These are phyloP conservation scores for Schizochytrium sp. DNA, from an alignment of 108 stramenopile species.

Conservation along the genomic window DNA sequence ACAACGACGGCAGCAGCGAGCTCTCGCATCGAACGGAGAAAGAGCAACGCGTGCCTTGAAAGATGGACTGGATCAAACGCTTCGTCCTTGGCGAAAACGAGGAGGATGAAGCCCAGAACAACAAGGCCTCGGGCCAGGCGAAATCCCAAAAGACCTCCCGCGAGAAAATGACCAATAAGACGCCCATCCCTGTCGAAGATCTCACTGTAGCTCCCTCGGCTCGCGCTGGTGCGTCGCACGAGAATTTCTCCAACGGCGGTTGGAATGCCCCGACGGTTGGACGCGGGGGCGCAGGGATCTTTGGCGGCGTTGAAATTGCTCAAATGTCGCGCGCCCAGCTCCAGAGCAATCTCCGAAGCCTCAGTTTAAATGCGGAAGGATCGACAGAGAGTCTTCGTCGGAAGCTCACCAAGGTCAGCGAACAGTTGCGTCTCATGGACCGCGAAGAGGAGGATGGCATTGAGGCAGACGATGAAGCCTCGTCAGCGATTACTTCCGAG, in stretches of 20 bases:
- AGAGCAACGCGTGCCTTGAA: neutral
- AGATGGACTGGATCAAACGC: neutral
- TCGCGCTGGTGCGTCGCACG: neutral
- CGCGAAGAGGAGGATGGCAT: neutral
- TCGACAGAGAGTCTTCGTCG: neutral
- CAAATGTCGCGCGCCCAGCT: neutral
- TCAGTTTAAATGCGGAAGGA: neutral
- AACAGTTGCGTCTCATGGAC: neutral
- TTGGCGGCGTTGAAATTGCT: neutral
- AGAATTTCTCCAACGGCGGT: too few species aligned
- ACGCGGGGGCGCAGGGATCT: neutral
- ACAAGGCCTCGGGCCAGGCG: neutral
- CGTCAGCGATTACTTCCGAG: neutral
- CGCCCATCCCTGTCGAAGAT: neutral
- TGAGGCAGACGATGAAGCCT: neutral
- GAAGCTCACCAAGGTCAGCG: neutral
- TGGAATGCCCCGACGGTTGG: neutral
- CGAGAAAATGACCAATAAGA: neutral
- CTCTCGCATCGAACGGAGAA: too few species aligned
- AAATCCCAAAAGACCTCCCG: neutral
- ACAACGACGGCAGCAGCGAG: too few species aligned
- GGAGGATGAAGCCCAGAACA: neutral
- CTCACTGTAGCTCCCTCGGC: neutral
- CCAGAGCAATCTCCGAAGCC: neutral
- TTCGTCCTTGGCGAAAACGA: neutral